Conservation (phyloP, 208 protist genomes). For the Porcisia hertigi region DNA sequence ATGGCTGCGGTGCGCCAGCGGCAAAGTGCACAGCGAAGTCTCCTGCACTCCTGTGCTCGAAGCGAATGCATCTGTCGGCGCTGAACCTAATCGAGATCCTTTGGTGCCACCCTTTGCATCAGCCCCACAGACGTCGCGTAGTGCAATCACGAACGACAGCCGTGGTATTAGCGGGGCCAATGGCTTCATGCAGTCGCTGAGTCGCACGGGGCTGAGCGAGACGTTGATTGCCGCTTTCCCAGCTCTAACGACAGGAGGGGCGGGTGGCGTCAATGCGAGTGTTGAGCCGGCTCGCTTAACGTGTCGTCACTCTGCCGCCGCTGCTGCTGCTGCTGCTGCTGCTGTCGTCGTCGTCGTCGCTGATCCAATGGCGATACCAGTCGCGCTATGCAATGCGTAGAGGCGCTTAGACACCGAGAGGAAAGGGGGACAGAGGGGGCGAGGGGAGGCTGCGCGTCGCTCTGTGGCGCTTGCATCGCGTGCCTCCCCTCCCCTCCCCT, state of each 20-base stretch:
- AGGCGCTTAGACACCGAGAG: neutral
- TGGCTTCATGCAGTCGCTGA: neutral
- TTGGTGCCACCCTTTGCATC: neutral
- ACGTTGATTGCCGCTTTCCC: slow-evolving; percentile 23
- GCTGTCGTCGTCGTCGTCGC: neutral
- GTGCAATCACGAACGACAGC: neutral
- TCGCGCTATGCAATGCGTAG: neutral
- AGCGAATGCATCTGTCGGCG: neutral
- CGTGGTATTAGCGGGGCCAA: neutral
- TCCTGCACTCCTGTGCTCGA: neutral
- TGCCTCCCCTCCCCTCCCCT: neutral
- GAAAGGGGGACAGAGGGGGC: neutral
- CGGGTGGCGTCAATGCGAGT: slow-evolving; percentile 15
- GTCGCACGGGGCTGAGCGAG: slow-evolving; percentile 7
- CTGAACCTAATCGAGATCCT: neutral
- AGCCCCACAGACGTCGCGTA: neutral
- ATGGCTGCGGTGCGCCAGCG: neutral
- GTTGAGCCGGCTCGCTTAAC: slow-evolving; percentile 9
- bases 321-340: too few relatives aligned
- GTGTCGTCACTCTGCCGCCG: neutral
- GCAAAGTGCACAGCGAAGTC: neutral
- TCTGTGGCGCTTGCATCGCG: neutral
- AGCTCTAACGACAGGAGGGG: slow-evolving; percentile 8
- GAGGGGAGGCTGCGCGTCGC: neutral
- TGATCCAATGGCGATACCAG: neutral